Evolutionary conservation across 2,329 filamentous ascomycete genomes (phyloP), one percentile per base, ranked within the genome.

Genomic region (Cladosporium sp.): DNA sequence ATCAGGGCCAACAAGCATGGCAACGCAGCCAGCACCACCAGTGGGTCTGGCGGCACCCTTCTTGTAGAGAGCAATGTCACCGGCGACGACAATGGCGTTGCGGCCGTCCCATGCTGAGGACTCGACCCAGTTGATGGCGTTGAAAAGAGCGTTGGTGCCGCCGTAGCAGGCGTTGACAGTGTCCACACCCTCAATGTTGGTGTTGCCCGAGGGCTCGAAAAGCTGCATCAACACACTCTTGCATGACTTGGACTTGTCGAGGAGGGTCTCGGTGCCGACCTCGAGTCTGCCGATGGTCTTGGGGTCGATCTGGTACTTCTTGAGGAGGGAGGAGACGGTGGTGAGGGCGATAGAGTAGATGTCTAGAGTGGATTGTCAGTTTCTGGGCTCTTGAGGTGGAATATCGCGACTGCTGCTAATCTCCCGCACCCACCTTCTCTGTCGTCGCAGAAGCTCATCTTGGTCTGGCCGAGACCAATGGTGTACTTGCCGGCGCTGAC

Each of bases 401-500:
- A 18, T 21, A 4, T 57, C 28, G 51, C 24, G 24, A 24, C 24
- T 24, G 24, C 24, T 24, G 24, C 24, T 24, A 24, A 5, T 64
- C 28, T 55, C 32, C 11, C n/a, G 26, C 24, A 21, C 52, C 71
- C 70, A 82, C 81, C 81, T 78, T 84, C 82, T 68, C 82, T 79
- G 75, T 84, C 82, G 75, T 84, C 82, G 75, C 82, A 84, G 77
- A 84, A 84, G 78, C 81, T 82, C 82, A 84, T 84, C 75, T 81
- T 83, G 70, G 82, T 84, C 79, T 84, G 82, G 72, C 82, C 82
- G 68, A 84, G 81, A 67, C 82, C 82, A 77, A 84, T 84, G 62
- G 82, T 84, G 78, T 84, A 84, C 73, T 84, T 84, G 73, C 82
- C 82, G 67, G 76, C 72, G 66, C 77, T 78, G 67, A 84, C 82